These are phyloP conservation scores for Bombardia bombarda DNA, from an alignment of 495 filamentous ascomycete species.

Conservation along the genomic window DNA sequence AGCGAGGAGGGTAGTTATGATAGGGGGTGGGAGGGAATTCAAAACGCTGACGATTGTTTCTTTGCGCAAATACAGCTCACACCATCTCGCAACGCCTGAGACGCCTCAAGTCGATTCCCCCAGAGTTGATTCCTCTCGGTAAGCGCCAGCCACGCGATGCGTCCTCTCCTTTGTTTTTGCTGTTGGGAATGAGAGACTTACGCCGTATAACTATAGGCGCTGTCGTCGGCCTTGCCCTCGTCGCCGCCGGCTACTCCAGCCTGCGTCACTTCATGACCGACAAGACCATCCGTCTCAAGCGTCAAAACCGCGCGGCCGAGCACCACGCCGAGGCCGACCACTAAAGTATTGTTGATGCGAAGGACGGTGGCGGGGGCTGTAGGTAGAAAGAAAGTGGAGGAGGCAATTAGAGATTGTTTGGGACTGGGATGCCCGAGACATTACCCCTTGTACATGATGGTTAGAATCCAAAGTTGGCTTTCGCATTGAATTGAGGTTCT, in stretches of 20 bases:
- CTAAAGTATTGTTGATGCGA: conserved; percentile 11
- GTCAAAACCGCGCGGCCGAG: conserved; percentile 43
- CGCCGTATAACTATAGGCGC: conserved; percentile 49
- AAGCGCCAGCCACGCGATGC: conserved; percentile 30
- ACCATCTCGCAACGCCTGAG: conserved; percentile 95
- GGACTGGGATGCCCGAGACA: not conserved
- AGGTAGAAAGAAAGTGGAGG: conserved; percentile 2
- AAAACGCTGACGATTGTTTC: conserved; percentile 16
- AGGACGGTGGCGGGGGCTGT: not conserved
- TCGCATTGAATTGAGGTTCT: conserved; percentile 3
- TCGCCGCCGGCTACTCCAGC: conserved; percentile 73
- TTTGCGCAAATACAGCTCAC: conserved; percentile 62
- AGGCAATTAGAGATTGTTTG: conserved; percentile 1
- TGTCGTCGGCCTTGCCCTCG: conserved; percentile 61
- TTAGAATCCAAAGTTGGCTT: conserved; percentile 2
- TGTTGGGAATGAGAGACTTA: not conserved
- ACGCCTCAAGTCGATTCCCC: conserved; percentile 75
- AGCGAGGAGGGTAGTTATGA: not conserved
- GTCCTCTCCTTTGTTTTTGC: not conserved
- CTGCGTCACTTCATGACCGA: conserved; percentile 73
- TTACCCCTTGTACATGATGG: conserved; percentile 20
- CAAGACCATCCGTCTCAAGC: conserved; percentile 78
- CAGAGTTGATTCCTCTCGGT: conserved; percentile 94
- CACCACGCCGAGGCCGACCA: conserved; percentile 19
- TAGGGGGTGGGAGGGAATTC: not conserved